Evolutionary conservation across 2,329 filamentous ascomycete species (phyloP).

Genomic region (Colletotrichum theobromicola): DNA sequence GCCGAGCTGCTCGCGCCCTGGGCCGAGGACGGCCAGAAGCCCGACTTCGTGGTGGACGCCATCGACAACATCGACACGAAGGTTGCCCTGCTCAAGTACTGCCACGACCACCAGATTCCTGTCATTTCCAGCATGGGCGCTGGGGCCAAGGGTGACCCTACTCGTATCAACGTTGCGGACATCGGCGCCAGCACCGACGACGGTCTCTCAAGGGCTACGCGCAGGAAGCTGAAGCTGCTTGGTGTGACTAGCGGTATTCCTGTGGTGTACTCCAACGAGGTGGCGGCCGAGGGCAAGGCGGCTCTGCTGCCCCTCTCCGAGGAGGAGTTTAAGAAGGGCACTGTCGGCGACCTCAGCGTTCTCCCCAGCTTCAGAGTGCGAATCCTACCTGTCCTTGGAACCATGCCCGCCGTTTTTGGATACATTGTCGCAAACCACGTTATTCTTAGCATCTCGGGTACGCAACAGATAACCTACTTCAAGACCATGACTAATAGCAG

Average conservation of each 20-base stretch:
- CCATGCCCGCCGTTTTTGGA: conserved; percentile 97
- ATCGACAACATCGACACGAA: conserved; percentile 99
- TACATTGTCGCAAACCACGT: conserved; percentile 92
- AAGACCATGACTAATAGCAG: conserved; percentile 19
- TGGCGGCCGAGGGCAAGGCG: conserved; percentile 88
- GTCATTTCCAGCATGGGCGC: conserved; percentile 97
- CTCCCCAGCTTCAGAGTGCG: conserved; percentile 91
- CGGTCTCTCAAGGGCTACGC: conserved; percentile 82
- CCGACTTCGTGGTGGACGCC: conserved; percentile 92
- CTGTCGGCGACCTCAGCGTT: conserved; percentile 84
- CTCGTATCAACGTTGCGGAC: conserved; percentile 86
- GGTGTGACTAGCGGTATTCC: conserved; percentile 88
- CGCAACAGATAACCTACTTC: background rate
- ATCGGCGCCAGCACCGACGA: conserved; percentile 90
- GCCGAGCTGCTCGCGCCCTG: conserved; percentile 71
- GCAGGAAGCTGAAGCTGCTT: conserved; percentile 76
- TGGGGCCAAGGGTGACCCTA: conserved; percentile 88
- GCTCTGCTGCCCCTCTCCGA: conserved; percentile 85
- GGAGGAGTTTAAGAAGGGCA: conserved; percentile 85
- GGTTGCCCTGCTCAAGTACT: conserved; percentile 88
- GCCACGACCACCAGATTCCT: conserved; percentile 75
- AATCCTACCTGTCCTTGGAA: conserved; percentile 94
- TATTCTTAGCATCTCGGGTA: conserved; percentile 74
- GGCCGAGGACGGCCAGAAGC: conserved; percentile 63
- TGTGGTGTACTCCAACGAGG: conserved; percentile 91